Percentiles rank a stretch among this genome's conserved stretches.
phyloP scores from a whole-genome alignment of 495 filamentous ascomycete species.

The Penicillium diatomitis region DNA sequence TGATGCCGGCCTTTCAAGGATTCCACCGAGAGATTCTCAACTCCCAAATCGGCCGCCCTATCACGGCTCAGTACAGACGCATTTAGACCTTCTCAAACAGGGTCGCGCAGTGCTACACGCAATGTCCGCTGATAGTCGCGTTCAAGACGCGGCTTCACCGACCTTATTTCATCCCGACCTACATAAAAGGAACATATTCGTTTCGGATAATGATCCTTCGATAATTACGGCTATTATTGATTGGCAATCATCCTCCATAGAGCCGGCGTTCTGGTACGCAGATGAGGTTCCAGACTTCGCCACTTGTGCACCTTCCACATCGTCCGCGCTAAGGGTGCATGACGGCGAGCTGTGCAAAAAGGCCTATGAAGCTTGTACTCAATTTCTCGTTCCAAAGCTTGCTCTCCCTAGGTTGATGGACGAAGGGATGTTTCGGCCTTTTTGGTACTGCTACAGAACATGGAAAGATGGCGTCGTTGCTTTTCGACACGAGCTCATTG shows the following conservation, averaged over 20 bases:
- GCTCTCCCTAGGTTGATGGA: conserved; percentile 26
- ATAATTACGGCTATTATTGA: conserved; percentile 31
- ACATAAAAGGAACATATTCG: conserved; percentile 36
- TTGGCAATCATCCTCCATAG: conserved; percentile 32
- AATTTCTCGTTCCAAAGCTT: conserved; percentile 25
- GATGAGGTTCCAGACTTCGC: conserved; percentile 16
- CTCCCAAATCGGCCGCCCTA: conserved; percentile 8
- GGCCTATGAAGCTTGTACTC: conserved; percentile 25
- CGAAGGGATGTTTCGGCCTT: conserved; percentile 30
- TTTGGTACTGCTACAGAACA: conserved; percentile 33
- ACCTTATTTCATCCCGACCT: conserved; percentile 31
- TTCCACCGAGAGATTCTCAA: conserved; percentile 16
- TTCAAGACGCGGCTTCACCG: conserved; percentile 13
- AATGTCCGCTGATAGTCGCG: conserved; percentile 20
- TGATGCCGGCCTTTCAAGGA: conserved; percentile 26
- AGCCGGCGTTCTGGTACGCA: conserved; percentile 31
- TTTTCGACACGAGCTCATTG: conserved; percentile 33
- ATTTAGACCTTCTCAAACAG: conserved; percentile 23
- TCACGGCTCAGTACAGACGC: conserved; percentile 26
- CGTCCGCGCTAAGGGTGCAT: not conserved
- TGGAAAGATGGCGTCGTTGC: conserved; percentile 36
- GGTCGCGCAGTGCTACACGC: conserved; percentile 19
- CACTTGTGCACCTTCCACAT: conserved; percentile 48
- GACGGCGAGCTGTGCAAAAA: conserved; percentile 15
- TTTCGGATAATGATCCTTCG: conserved; percentile 32